A percentile compares a stretch with the other conserved stretches of the same genome.
Evolutionary conservation across 2,329 filamentous ascomycete genomes (phyloP).

Genomic region (Venturiaceae sp.): DNA sequence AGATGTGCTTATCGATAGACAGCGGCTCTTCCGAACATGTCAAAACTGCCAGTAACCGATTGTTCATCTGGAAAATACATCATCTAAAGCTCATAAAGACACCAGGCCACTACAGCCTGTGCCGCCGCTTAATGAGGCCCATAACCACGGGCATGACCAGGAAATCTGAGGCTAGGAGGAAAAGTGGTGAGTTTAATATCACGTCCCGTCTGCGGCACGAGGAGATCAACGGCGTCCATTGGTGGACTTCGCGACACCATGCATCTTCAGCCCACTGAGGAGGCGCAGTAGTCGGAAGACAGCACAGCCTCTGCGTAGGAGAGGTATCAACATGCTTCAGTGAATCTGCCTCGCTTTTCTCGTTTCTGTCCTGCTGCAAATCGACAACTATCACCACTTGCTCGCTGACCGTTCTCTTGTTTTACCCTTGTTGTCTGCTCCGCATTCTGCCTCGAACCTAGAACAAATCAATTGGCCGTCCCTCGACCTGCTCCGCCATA

Average conservation of each 20-base stretch:
- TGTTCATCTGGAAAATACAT: too few relatives aligned
- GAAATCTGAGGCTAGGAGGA: background rate
- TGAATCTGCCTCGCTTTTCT: background rate
- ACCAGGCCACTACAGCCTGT: background rate
- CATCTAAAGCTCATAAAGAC: too few relatives aligned
- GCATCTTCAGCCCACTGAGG: background rate
- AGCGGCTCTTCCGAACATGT: too few relatives aligned
- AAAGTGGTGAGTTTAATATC: background rate
- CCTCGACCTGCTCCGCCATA: background rate
- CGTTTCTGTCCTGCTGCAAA: background rate
- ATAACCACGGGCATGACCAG: background rate
- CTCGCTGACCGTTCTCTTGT: background rate
- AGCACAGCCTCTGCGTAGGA: constrained; percentile 1
- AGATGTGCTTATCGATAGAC: too few relatives aligned
- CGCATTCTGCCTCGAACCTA: background rate
- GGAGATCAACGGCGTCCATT: background rate
- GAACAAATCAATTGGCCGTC: background rate
- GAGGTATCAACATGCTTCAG: background rate
- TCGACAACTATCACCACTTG: background rate
- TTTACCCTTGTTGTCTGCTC: background rate
- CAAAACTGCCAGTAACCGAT: too few relatives aligned
- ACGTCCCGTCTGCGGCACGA: background rate
- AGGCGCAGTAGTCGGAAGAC: background rate
- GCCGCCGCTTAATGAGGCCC: background rate
- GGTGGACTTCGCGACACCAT: background rate